Base-by-base conservation (phyloP, 257 asterid genomes). In the Henckelia pumila region DNA sequence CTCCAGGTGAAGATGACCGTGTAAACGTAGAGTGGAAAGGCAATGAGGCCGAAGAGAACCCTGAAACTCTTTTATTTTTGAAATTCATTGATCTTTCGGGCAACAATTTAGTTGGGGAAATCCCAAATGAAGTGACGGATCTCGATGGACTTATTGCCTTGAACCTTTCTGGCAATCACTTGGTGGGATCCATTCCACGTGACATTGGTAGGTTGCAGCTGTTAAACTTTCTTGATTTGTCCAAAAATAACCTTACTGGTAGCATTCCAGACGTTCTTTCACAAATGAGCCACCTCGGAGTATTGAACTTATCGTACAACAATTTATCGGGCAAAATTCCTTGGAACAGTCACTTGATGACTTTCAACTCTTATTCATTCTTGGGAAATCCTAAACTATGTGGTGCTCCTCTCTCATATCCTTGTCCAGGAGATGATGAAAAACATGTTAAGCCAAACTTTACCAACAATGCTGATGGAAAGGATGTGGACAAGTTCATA, bases 151-250 rank as follows among this genome's bases (percentile, higher is more conserved):
- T 74, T 9, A 23, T 55, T 21, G 53, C 61, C 56, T 32, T 76
- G 44, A 79, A 79, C 66, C 64, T 76, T 8, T 73, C 82, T 2
- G 22, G 73, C 0, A 77, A 77, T 70, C 17, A 56, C 3, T 49
- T 74, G 30, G 61, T 56, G 0, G 65, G 84, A 53, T 17, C 40
- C 10, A 67, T 80, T 22, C 74, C 79, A n/a, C 60, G 13, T 3
- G 5, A 26, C 3, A 59, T 76, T 59, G 84, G 70, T 2, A 0
- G 47, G n/a, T 3, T 80, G 44, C 22, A 65, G 13, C 19, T 11
- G 14, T 59, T 80, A 1, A 62, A 76, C 58, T 58, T 67, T 61
- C 77, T 79, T 19, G 83, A 79, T 68, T 11, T 71, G 58, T 79
- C 80, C 0, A 2, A 14, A 19, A 75, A 79, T 30, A 64, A 68